Evolutionary conservation across 306 rosid species (phyloP).

Genomic region (Arachis hypogaea): DNA sequence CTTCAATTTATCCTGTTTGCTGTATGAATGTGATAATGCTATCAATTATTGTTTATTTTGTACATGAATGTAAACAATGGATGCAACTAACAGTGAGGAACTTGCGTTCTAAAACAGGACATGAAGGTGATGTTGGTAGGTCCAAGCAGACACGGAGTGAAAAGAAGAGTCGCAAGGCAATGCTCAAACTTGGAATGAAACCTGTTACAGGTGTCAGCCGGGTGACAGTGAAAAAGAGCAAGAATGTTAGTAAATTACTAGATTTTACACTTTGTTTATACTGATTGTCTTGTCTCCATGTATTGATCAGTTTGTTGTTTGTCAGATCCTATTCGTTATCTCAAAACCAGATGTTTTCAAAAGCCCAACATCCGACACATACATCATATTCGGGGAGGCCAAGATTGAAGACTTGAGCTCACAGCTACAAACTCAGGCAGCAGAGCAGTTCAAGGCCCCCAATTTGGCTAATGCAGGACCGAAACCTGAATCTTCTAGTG

Average conservation of each 20-base stretch:
- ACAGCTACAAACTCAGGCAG: slow-evolving; percentile 86
- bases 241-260: slow-evolving; percentile 63
- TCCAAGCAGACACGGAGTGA: slow-evolving; percentile 92
- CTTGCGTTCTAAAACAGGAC: slow-evolving; percentile 39
- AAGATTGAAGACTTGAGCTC: slow-evolving; percentile 93
- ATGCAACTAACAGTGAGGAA: slow-evolving; percentile 11
- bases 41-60: slow-evolving; percentile 1
- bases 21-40: background rate
- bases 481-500: slow-evolving; percentile 67
- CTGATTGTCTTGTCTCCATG: background rate
- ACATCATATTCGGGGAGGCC: slow-evolving; percentile 85
- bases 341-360: slow-evolving; percentile 91
- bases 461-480: slow-evolving; percentile 59
- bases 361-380: slow-evolving; percentile 90
- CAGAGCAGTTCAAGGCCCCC: slow-evolving; percentile 94
- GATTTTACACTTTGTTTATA: background rate
- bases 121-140: slow-evolving; percentile 78
- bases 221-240: slow-evolving; percentile 88
- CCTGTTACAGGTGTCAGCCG: slow-evolving; percentile 85
- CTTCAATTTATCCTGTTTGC: too few species aligned
- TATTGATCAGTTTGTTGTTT: slow-evolving; percentile 9
- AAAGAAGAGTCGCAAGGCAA: slow-evolving; percentile 90
- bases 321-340: slow-evolving; percentile 79
- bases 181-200: slow-evolving; percentile 90
- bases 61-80: background rate